Conservation (phyloP, 352 stramenopile genomes). For the Phytopythium chamaehyphon region DNA sequence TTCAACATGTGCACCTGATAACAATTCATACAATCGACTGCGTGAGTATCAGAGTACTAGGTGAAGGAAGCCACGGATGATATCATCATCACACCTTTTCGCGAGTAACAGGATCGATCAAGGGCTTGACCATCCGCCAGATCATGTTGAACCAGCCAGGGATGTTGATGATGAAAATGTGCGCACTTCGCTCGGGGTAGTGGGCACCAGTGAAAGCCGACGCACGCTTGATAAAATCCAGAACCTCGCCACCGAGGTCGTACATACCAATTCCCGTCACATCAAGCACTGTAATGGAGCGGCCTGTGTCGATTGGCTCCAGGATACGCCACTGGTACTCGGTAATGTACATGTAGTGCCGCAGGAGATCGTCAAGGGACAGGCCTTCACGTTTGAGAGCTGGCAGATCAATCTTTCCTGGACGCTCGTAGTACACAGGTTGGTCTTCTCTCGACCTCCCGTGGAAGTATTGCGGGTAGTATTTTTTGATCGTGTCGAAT, state of each 20-base stretch:
- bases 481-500: slow-evolving; percentile 89
- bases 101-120: slow-evolving; percentile 92
- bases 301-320: slow-evolving; percentile 62
- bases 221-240: slow-evolving; percentile 87
- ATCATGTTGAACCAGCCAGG: slow-evolving; percentile 94
- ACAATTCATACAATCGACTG: slow-evolving; percentile 4
- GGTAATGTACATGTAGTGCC: slow-evolving; percentile 92
- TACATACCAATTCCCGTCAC: slow-evolving; percentile 87
- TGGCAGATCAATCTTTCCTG: slow-evolving; percentile 83
- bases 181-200: slow-evolving; percentile 91
- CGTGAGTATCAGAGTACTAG: background rate
- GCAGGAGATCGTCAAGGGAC: slow-evolving; percentile 83
- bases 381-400: slow-evolving; percentile 84
- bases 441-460: slow-evolving; percentile 69
- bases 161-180: slow-evolving; percentile 96
- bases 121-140: slow-evolving; percentile 91
- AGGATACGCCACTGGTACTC: slow-evolving; percentile 88
- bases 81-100: slow-evolving; percentile 75
- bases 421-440: slow-evolving; percentile 83
- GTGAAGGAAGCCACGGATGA: too few relatives aligned
- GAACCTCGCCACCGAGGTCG: slow-evolving; percentile 79
- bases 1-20: slow-evolving; percentile 80
- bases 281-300: slow-evolving; percentile 83
- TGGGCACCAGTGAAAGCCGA: slow-evolving; percentile 88
- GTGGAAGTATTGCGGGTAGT: slow-evolving; percentile 91